Base-by-base conservation (phyloP, 140 eudicot genomes). In the Oenanthe javanica region DNA sequence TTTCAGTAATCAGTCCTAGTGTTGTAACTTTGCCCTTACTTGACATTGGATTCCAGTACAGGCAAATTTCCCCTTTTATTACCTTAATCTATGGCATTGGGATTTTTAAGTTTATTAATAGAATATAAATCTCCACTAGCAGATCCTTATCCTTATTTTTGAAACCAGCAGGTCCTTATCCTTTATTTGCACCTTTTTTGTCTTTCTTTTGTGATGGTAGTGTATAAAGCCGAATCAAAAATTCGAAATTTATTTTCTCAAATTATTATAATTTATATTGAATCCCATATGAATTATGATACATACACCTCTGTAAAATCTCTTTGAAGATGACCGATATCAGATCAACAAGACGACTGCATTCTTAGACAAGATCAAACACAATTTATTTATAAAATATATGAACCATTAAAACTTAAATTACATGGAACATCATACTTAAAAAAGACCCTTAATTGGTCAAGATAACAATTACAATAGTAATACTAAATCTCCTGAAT, bases 11-110 rank as follows among this genome's bases (percentile, higher is more conserved):
- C 31, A 61, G n/a, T 61, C 36, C n/a, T 61, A 36, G 72, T 78
- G 54, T 51, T 54, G 55, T 59, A 52, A 54, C 46, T 74, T 46
- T 74, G 4, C 38, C 72, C 71, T 38, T 50, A 7, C 36, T 19
- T 18, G 46, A 59, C 81, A 79, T 79, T 79, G 81, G 81, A 79
- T 61, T 45, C 81, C 81, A 61, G 36, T 61, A n/a, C 69, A n/a
- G 14, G 36, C 36, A 61, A 61, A n/a, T 9, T 61, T 2, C 14
- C 69, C 36, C n/a, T n/a, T 61, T n/a, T n/a, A 13, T 61, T 61
- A 42, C 36, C n/a, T 61, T 61, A 23, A 61, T 61, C 69, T 61
- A 0, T 8, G n/a, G 31, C 69, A 61, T 61, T 61, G 59, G 16
- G 6, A n/a, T 7, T 7, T 9, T 61, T n/a, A 21, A 9, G 69